phyloP scores from a whole-genome alignment of 176 grass and related monocot genomes.

The Eleusine indica region DNA sequence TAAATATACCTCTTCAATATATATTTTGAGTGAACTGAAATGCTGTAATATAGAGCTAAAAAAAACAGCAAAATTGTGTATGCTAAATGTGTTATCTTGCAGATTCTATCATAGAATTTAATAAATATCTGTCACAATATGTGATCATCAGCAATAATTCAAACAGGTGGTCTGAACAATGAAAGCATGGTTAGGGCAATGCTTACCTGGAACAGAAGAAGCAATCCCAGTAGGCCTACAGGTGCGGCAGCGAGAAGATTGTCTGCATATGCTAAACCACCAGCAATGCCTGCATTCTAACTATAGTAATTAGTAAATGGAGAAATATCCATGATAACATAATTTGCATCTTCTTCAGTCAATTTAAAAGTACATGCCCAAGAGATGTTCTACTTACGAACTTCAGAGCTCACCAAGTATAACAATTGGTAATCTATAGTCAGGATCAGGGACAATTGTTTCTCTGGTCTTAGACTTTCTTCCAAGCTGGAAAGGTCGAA shows the following conservation, averaged over 20 bases:
- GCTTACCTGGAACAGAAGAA: slow-evolving; percentile 79
- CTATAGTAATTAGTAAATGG: neutral
- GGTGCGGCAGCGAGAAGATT: slow-evolving; percentile 86
- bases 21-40: slow-evolving; percentile 19
- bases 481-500: slow-evolving; percentile 58
- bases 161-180: slow-evolving; percentile 6
- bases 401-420: slow-evolving; percentile 76
- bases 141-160: slow-evolving; percentile 14
- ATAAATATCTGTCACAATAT: neutral
- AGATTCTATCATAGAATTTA: neutral
- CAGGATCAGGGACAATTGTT: slow-evolving; percentile 76
- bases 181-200: slow-evolving; percentile 6
- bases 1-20: neutral
- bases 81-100: slow-evolving; percentile 5
- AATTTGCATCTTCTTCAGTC: neutral
- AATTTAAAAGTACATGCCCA: slow-evolving; percentile 11
- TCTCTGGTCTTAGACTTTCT: slow-evolving; percentile 67
- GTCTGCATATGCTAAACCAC: slow-evolving; percentile 74
- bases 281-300: slow-evolving; percentile 63
- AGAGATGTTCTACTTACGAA: slow-evolving; percentile 36
- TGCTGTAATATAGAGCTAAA: neutral
- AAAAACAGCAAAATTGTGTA: neutral
- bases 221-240: slow-evolving; percentile 74
- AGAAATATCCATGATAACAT: neutral
- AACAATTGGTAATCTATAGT: slow-evolving; percentile 85